Evolutionary conservation across 441 rosid genomes (phyloP).

Genomic region (Pelargonium fulgidum): DNA sequence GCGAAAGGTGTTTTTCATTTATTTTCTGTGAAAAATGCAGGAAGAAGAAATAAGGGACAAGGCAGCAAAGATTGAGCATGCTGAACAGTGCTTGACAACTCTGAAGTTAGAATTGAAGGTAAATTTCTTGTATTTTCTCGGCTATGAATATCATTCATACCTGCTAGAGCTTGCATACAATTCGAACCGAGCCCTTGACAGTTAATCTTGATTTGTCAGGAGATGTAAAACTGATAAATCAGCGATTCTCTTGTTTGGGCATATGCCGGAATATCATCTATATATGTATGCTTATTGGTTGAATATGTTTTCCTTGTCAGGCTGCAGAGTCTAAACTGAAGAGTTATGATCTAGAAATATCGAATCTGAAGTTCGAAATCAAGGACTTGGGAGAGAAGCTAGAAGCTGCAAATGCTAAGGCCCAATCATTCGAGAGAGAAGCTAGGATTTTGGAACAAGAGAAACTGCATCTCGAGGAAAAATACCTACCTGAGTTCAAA

Average conservation of each 20-base stretch:
- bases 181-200: neutral
- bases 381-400: slow-evolving; percentile 56
- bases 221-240: neutral
- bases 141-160: neutral
- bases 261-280: neutral
- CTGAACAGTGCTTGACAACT: slow-evolving; percentile 74
- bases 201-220: neutral
- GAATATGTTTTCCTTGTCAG: slow-evolving; percentile 38
- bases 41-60: slow-evolving; percentile 77
- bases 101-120: slow-evolving; percentile 84
- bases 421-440: slow-evolving; percentile 68
- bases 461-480: slow-evolving; percentile 74
- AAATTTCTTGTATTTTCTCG: slow-evolving; percentile 16
- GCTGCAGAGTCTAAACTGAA: slow-evolving; percentile 79
- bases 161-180: neutral
- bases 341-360: slow-evolving; percentile 67
- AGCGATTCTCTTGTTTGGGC: neutral
- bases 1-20: neutral
- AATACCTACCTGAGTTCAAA: slow-evolving; percentile 67
- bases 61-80: slow-evolving; percentile 58
- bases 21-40: slow-evolving; percentile 37
- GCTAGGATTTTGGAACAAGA: slow-evolving; percentile 84
- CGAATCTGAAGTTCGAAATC: slow-evolving; percentile 51
- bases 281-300: slow-evolving; percentile 13
- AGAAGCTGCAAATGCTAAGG: slow-evolving; percentile 62